These are phyloP conservation scores for Quercus ilex DNA, from an alignment of 306 rosid species.

Conservation along the genomic window DNA sequence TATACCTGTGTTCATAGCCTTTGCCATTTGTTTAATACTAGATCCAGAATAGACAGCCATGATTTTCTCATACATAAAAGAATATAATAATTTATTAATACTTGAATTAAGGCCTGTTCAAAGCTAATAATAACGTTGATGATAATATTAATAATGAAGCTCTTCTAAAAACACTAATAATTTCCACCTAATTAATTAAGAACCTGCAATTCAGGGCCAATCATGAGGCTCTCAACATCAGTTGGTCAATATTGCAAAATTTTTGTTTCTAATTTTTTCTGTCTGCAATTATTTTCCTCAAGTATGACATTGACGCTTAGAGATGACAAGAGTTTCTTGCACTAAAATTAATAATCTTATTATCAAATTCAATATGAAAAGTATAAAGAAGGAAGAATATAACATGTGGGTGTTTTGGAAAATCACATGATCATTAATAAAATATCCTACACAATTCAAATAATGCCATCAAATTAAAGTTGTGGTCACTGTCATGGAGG, in stretches of 20 bases:
- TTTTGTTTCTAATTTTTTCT: neutral
- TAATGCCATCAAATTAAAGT: conserved; percentile 29
- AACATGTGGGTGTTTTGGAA: conserved; percentile 50
- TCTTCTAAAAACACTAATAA: conserved; percentile 25
- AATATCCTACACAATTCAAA: conserved; percentile 13
- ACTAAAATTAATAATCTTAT: conserved; percentile 16
- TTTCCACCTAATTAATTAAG: conserved; percentile 13
- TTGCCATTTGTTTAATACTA: conserved; percentile 40
- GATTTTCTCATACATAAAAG: conserved; percentile 41
- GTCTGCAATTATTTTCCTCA: conserved; percentile 1
- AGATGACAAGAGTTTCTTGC: conserved; percentile 17
- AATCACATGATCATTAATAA: conserved; percentile 50
- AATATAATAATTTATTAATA: neutral
- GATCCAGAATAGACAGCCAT: conserved; percentile 43
- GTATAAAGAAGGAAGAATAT: conserved; percentile 26
- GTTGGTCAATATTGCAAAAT: conserved; percentile 8
- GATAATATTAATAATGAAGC: conserved; percentile 48
- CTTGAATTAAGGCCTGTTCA: conserved; percentile 32
- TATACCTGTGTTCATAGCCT: conserved; percentile 29
- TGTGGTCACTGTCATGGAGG: conserved; percentile 33
- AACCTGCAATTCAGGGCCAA: conserved; percentile 8
- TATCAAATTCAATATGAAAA: conserved; percentile 24
- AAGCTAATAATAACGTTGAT: conserved; percentile 31
- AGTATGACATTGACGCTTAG: conserved; percentile 19
- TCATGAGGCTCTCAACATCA: conserved; percentile 26